phyloP scores from a whole-genome alignment of 768 basidiomycete genomes.

The Russula brevipes region DNA sequence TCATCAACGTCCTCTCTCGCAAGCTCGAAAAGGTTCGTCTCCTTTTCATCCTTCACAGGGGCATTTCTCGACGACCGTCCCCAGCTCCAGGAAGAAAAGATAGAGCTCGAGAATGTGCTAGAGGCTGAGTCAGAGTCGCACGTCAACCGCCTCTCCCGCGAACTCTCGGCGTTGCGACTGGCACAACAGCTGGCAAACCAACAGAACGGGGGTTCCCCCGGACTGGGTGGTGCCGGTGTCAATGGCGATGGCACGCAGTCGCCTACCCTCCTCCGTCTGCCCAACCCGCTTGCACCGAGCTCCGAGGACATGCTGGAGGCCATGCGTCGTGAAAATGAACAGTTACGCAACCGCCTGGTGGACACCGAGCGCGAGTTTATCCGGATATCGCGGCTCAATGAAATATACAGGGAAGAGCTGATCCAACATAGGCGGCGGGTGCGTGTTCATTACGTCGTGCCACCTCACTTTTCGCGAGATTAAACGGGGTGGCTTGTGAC shows the following conservation, averaged over 20 bases:
- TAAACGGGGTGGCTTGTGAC: background rate
- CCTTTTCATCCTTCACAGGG: background rate
- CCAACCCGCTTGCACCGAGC: conserved; percentile 36
- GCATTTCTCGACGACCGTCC: background rate
- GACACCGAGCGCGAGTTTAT: conserved; percentile 77
- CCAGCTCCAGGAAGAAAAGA: conserved; percentile 80
- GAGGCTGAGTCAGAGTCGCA: conserved; percentile 86
- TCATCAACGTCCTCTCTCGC: conserved; percentile 75
- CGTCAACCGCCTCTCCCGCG: conserved; percentile 69
- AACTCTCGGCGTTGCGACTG: conserved; percentile 58
- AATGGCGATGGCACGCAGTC: conserved; percentile 27
- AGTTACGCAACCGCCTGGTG: conserved; percentile 57
- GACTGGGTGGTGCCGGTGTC: conserved; percentile 14
- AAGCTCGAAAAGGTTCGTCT: conserved; percentile 73
- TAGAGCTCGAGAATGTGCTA: conserved; percentile 71
- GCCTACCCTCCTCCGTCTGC: conserved; percentile 16
- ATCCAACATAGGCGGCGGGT: conserved; percentile 72
- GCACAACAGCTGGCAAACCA: conserved; percentile 47
- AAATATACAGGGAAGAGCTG: conserved; percentile 80
- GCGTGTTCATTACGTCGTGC: conserved; percentile 30
- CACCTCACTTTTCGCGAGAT: too few species aligned
- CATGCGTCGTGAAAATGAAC: conserved; percentile 74
- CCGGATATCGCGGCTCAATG: conserved; percentile 67
- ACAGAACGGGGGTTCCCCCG: conserved; percentile 27
- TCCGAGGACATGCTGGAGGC: conserved; percentile 66